Conservation (phyloP, 2,329 filamentous ascomycete genomes). For the Apiospora saccharicola region DNA sequence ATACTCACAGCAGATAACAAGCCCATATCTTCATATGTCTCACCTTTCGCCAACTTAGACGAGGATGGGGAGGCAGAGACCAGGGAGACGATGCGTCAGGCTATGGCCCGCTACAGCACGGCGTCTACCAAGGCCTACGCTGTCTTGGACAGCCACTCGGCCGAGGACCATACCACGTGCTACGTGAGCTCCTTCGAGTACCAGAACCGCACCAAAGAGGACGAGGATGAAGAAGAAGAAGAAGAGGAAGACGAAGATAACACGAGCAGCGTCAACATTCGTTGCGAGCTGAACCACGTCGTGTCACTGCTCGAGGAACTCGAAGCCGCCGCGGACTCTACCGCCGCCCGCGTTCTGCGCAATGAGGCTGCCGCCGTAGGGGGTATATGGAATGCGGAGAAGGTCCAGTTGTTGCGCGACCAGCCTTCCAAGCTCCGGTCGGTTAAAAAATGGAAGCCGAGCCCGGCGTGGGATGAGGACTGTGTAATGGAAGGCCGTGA, state of each 20-base stretch:
- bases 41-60: background rate
- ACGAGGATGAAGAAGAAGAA: background rate
- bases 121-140: constrained; percentile 5
- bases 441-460: background rate
- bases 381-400: background rate
- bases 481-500: constrained; percentile 4
- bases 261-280: background rate
- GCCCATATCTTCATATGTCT: background rate
- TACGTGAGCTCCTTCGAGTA: background rate
- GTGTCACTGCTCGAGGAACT: background rate
- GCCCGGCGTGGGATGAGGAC: background rate
- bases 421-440: background rate
- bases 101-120: background rate
- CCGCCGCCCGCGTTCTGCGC: background rate
- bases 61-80: background rate
- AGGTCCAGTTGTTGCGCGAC: background rate
- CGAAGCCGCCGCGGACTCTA: background rate
- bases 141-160: constrained; percentile 2
- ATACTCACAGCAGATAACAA: background rate
- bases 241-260: background rate
- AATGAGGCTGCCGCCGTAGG: background rate
- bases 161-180: background rate
- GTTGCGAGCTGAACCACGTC: background rate
- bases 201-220: background rate
- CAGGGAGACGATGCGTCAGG: background rate